phyloP scores from a whole-genome alignment of 148 eudicot species.

The Vaccinium myrtillus region DNA sequence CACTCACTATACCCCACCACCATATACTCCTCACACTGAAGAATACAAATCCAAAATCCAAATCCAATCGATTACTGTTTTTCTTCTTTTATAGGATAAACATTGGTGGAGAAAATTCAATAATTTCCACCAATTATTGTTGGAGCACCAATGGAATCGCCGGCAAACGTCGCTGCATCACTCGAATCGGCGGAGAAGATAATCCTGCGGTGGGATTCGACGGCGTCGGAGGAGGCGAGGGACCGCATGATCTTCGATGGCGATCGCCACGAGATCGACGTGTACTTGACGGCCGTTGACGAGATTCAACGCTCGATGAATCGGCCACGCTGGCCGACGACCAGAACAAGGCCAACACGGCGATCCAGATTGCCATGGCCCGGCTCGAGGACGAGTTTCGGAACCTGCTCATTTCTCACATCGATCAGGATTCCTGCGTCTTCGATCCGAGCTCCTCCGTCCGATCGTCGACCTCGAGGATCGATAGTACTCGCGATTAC shows the following conservation, averaged over 20 bases:
- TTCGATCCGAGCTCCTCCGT: background rate
- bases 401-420: background rate
- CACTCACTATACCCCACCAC: too few relatives aligned
- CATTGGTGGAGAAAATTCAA: too few relatives aligned
- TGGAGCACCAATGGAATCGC: constrained; percentile 16
- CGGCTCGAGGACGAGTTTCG: constrained; percentile 3
- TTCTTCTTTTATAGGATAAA: too few relatives aligned
- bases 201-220: constrained; percentile 87
- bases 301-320: background rate
- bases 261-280: background rate
- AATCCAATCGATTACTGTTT: too few relatives aligned
- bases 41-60: too few relatives aligned
- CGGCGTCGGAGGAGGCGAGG: constrained; percentile 72
- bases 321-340: background rate
- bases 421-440: background rate
- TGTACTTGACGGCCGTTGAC: background rate
- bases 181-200: constrained; percentile 57
- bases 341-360: background rate
- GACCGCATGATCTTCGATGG: constrained; percentile 20
- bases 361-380: constrained; percentile 3
- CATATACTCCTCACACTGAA: too few relatives aligned
- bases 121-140: too few relatives aligned
- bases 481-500: too few relatives aligned
- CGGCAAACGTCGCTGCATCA: constrained; percentile 14
- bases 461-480: background rate